Evolutionary conservation across 345 rosid species (phyloP).

Genomic region (Lepidium didymum): DNA sequence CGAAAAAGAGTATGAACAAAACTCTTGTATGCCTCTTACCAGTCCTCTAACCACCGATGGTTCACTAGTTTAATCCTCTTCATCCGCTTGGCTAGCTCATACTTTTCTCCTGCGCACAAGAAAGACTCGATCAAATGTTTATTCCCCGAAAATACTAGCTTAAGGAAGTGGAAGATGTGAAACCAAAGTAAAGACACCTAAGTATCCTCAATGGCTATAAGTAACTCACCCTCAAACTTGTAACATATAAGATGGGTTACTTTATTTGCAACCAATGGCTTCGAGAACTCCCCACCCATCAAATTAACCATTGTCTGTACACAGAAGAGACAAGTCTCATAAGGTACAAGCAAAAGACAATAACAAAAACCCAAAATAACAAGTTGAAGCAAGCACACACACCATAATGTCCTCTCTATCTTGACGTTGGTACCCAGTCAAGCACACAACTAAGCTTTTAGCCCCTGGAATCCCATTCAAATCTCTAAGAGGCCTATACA

Average conservation of each 20-base stretch:
- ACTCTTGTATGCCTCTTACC: conserved; percentile 39
- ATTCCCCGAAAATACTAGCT: not conserved
- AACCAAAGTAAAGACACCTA: not conserved
- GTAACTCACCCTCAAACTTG: conserved; percentile 75
- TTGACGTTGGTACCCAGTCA: conserved; percentile 89
- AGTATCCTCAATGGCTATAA: not conserved
- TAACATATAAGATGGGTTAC: conserved; percentile 94
- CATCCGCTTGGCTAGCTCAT: conserved; percentile 76
- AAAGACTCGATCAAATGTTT: not conserved
- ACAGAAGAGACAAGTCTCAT: not conserved
- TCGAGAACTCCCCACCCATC: conserved; percentile 92
- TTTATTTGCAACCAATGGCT: conserved; percentile 81
- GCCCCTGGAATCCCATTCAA: conserved; percentile 85
- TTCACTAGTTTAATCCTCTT: conserved; percentile 75
- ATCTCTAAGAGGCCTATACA: conserved; percentile 70
- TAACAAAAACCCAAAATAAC: not conserved
- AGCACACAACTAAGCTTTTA: conserved; percentile 49
- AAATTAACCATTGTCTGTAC: conserved; percentile 77
- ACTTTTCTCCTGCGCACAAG: conserved; percentile 73
- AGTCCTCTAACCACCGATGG: conserved; percentile 88
- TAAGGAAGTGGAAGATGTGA: not conserved
- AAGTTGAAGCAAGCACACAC: not conserved
- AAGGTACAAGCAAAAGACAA: not conserved
- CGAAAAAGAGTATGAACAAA: not conserved
- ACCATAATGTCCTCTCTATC: conserved; percentile 97